A percentile compares a stretch with the other conserved stretches of the same genome.
These are phyloP conservation scores for Neurospora sp. DNA, from an alignment of 495 filamentous ascomycete species.

Conservation along the genomic window DNA sequence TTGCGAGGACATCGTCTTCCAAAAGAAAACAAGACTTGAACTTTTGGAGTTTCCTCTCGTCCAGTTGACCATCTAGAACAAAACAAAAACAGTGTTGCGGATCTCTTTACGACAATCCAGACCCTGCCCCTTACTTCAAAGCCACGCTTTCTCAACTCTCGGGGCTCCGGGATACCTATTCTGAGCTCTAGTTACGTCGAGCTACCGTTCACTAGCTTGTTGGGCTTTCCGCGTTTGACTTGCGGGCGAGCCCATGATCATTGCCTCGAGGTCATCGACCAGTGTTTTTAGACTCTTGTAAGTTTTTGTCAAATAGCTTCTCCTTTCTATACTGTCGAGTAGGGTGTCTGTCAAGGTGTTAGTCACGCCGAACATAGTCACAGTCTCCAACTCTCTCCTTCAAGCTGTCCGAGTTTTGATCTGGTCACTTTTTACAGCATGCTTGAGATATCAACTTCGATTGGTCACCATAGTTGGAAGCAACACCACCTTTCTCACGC, in stretches of 20 bases:
- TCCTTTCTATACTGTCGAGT: background rate
- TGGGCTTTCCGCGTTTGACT: conserved; percentile 8
- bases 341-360: background rate
- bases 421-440: background rate
- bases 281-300: background rate
- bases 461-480: background rate
- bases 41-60: background rate
- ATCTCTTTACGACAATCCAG: background rate
- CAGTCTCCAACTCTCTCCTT: background rate
- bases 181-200: background rate
- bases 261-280: background rate
- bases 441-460: background rate
- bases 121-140: background rate
- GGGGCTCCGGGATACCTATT: background rate
- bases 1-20: background rate
- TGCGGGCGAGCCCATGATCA: conserved; percentile 1
- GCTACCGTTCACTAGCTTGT: background rate
- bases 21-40: background rate
- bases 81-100: background rate
- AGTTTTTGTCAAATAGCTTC: background rate
- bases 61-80: background rate
- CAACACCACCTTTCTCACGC: background rate
- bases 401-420: background rate
- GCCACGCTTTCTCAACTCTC: background rate
- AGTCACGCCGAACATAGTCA: background rate